phyloP scores from a whole-genome alignment of 805 yeast species.

The Debaryomyces castellii region DNA sequence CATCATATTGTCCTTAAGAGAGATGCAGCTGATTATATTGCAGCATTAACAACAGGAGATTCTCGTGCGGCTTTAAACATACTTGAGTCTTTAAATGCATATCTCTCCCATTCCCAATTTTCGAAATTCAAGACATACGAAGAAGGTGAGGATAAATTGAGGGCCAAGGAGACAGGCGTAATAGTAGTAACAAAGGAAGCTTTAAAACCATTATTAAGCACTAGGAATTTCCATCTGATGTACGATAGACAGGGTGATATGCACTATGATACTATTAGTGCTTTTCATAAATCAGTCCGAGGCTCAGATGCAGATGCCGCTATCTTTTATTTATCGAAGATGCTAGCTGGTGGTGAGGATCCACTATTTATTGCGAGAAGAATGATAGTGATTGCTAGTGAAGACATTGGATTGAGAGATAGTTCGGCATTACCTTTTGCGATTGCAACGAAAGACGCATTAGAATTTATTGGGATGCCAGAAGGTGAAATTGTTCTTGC shows the following conservation, averaged over 20 bases:
- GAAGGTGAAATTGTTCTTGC: slow-evolving; percentile 88
- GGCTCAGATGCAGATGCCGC: slow-evolving; percentile 93
- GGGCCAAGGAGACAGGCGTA: slow-evolving; percentile 24
- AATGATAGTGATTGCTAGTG: slow-evolving; percentile 93
- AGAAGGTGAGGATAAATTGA: slow-evolving; percentile 13
- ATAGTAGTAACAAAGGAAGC: slow-evolving; percentile 39
- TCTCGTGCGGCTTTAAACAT: slow-evolving; percentile 81
- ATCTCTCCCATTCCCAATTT: slow-evolving; percentile 36
- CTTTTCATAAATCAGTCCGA: slow-evolving; percentile 89
- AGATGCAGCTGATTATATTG: slow-evolving; percentile 64
- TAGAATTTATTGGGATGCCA: slow-evolving; percentile 90
- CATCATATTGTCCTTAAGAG: slow-evolving; percentile 53
- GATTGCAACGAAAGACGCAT: slow-evolving; percentile 79
- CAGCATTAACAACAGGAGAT: slow-evolving; percentile 82
- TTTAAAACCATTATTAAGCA: slow-evolving; percentile 43
- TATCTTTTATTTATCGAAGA: slow-evolving; percentile 77
- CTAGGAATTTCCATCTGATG: slow-evolving; percentile 47
- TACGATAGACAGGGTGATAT: slow-evolving; percentile 89
- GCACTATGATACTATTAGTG: slow-evolving; percentile 94
- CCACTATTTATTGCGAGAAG: slow-evolving; percentile 87
- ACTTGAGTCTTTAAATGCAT: slow-evolving; percentile 69
- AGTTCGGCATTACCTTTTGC: slow-evolving; percentile 85
- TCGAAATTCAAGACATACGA: slow-evolving; percentile 15
- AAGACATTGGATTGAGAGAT: slow-evolving; percentile 87
- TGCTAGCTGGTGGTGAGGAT: slow-evolving; percentile 93